Percentiles rank a stretch among this genome's conserved stretches.
Evolutionary conservation across 805 yeast species (phyloP).

Genomic region (Sporopachydermia lactativora): DNA sequence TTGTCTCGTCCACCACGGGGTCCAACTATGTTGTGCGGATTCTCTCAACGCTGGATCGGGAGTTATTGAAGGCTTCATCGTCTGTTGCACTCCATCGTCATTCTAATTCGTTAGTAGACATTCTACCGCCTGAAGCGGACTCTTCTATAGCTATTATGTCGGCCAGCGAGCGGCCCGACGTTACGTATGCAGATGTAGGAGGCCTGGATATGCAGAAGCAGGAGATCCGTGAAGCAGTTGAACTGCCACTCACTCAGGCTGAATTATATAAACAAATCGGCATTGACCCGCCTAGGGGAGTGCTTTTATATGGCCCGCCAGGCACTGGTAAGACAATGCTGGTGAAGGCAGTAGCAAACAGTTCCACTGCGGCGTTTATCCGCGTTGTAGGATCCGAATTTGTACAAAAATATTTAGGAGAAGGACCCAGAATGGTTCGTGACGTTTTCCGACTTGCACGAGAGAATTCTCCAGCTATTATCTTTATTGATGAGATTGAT

Average conservation of each 20-base stretch:
- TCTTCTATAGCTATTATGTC: conserved; percentile 91
- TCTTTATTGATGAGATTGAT: conserved; percentile 96
- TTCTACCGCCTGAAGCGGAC: conserved; percentile 97
- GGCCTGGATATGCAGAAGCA: conserved; percentile 99
- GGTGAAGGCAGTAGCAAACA: conserved; percentile 97
- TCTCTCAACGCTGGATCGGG: conserved; percentile 87
- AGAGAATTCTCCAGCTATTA: conserved; percentile 93
- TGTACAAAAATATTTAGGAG: conserved; percentile 96
- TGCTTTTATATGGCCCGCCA: conserved; percentile 93
- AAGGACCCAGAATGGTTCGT: conserved; percentile 99
- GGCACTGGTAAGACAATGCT: conserved; percentile 99
- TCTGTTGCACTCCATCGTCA: conserved; percentile 97
- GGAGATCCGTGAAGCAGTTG: conserved; percentile 97
- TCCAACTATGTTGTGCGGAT: conserved; percentile 94
- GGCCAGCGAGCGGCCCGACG: conserved; percentile 85
- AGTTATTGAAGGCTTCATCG: conserved; percentile 83
- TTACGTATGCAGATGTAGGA: conserved; percentile 94
- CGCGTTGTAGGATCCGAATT: conserved; percentile 97
- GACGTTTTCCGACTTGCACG: conserved; percentile 96
- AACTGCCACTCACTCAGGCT: conserved; percentile 88
- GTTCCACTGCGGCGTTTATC: conserved; percentile 89
- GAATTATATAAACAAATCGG: conserved; percentile 96
- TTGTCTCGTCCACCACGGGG: conserved; percentile 95
- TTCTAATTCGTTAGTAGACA: conserved; percentile 94
- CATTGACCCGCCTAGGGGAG: conserved; percentile 98